Evolutionary conservation across 495 filamentous ascomycete genomes (phyloP).

Genomic region (Geoglossum glabrum): DNA sequence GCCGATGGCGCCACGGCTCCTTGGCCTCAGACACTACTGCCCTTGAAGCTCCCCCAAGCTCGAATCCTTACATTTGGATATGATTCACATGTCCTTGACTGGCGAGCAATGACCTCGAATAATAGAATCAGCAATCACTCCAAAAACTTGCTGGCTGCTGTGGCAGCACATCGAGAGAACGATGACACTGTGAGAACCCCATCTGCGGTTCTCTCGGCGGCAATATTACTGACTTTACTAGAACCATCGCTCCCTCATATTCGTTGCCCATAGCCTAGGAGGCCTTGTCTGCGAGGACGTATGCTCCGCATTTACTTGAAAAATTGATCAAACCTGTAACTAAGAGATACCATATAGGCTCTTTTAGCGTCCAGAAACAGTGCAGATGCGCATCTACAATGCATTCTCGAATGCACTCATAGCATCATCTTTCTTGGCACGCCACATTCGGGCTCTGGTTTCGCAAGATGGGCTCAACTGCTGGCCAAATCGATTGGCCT

Average conservation of each 20-base stretch:
- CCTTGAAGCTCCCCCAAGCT: conserved; percentile 28
- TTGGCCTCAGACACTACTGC: conserved; percentile 61
- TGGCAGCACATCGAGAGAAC: conserved; percentile 14
- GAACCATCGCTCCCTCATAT: conserved; percentile 47
- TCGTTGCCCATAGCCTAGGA: conserved; percentile 69
- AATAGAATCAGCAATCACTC: conserved; percentile 72
- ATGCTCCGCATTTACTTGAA: conserved; percentile 6
- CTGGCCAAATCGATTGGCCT: conserved; percentile 17
- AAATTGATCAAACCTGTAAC: conserved; percentile 7
- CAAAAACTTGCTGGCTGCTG: conserved; percentile 44
- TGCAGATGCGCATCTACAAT: conserved; percentile 47
- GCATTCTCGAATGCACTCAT: conserved; percentile 64
- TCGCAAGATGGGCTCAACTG: conserved; percentile 56
- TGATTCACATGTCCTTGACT: conserved; percentile 51
- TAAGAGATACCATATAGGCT: conserved; percentile 15
- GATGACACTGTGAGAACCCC: conserved; percentile 9
- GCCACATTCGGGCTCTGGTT: conserved; percentile 58
- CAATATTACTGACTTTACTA: neutral
- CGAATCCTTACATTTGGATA: conserved; percentile 72
- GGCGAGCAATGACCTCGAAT: conserved; percentile 28
- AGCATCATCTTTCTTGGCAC: conserved; percentile 78
- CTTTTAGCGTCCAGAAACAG: conserved; percentile 38
- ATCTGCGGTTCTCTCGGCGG: neutral
- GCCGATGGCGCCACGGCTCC: conserved; percentile 18
- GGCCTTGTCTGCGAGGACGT: conserved; percentile 34